Base-by-base conservation (phyloP, 805 yeast genomes). In the Lipomyces sp. region DNA sequence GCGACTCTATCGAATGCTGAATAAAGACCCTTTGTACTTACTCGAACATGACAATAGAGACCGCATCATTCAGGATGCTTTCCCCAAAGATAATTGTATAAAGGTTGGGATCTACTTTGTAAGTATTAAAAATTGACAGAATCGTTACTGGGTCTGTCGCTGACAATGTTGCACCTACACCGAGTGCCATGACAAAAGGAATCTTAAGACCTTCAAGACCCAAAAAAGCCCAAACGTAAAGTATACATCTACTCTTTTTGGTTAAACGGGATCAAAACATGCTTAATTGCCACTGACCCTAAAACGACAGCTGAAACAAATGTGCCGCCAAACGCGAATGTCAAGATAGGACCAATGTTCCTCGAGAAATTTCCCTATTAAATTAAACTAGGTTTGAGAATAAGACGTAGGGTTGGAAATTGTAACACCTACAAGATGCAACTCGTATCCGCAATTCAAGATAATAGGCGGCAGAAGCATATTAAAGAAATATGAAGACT, bases 101-200 rank as follows among this genome's bases (percentile, higher is more conserved):
- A 58, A 95, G 82, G 78, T 96, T 95, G 10, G 99, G 99, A 77
- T 95, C 99, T 45, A 95, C 99, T 78, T 94, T 93, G 80, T 95
- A 95, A 13, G 98, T 95, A 76, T 94, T 95, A 83, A 95, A 95
- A 67, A 95, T 95, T 13, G 98, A 92, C 72, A 95, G 80, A 74
- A 95, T 94, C 0, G 99, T 95, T 37, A 95, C 98, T 0, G 99
- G 99, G 77, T 95, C 99, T 1, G 99, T 95, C 29, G 99, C 99
- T 2, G 97, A 91, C 55, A 95, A 83, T 0, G 99, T 94, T 2
- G 99, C 99, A 32, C 99, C 99, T 18, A 95, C 97, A 0, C 97
- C 94, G 64, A 95, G 82, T 0, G 98, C 97, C 77, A 94, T 98
- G n/a, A 95, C 97, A 79, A 94, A 92, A 60, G 97, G 94, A 63